Base-by-base conservation (phyloP, 306 rosid species). In the Gleditsia sinensis region DNA sequence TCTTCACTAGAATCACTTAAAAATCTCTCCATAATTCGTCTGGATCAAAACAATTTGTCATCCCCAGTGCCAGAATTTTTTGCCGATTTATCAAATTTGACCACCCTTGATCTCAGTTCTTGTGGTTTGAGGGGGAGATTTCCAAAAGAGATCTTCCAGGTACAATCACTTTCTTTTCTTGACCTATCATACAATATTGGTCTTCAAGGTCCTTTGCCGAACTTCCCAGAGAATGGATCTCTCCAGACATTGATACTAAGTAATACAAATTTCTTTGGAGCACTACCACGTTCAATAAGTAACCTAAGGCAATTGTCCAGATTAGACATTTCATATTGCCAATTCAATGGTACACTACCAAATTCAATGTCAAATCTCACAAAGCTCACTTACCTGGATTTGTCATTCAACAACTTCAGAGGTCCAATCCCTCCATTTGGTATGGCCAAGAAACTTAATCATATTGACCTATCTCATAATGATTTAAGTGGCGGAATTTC, bases 101-200 rank as follows among this genome's bases (percentile, higher is more conserved):
- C 73, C 2, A 21, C 32, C 6, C 63, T 82, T 27, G 4, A 7
- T 51, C 87, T 83, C 25, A 3, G 12, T 34, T 7, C 16, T 63
- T 72, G 76, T 1, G 28, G 21, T 5, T 69, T 79, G 83, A 42
- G 3, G 1, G 86, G 84, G 20, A 14, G 1, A 6, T 77, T 83
- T 70, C 81, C 87, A 21, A 14, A 12, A 19, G 30, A 69, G 74
- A 85, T 81, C 19, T 75, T 81, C 42, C 59, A 71, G 70, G 0
- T 65, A 8, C 53, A 19, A 33, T 63, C 69, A 28, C 65, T 81
- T 3, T 39, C 67, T 5, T 32, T 0, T 59, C 14, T 79, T 12
- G 75, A 81, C 19, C 2, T 81, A 12, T 59, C 30, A 43, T 0
- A 0, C 0, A 77, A 77, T 49, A 0, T 0, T 2, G 32, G 1